A percentile compares a stretch with the other conserved stretches of the same genome.
Evolutionary conservation across 129 eudicot genomes (phyloP).

Genomic region (Arctium minus): DNA sequence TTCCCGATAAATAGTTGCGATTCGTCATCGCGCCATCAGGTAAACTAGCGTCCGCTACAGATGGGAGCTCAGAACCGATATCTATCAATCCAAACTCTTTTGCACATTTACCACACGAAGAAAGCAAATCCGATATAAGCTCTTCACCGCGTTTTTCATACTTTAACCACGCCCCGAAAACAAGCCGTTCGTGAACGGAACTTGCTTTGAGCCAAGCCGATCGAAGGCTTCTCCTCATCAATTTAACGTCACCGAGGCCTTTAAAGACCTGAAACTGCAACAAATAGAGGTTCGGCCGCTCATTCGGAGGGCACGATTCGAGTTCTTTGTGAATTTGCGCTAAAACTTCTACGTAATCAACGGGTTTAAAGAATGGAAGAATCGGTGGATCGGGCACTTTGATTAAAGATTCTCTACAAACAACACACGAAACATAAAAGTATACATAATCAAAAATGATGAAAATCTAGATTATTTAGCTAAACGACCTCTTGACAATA

Average conservation of each 20-base stretch:
- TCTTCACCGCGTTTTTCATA: constrained; percentile 97
- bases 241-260: constrained; percentile 88
- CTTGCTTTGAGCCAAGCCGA: constrained; percentile 83
- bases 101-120: constrained; percentile 76
- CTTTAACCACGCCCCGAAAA: constrained; percentile 91
- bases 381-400: constrained; percentile 89
- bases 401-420: constrained; percentile 88
- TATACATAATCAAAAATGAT: neutral
- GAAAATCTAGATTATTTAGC: neutral
- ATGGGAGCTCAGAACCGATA: constrained; percentile 68
- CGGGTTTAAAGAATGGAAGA: constrained; percentile 87
- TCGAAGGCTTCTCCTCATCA: constrained; percentile 90
- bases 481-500: neutral
- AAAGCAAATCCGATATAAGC: constrained; percentile 72
- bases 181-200: constrained; percentile 64
- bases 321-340: constrained; percentile 96
- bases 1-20: constrained; percentile 29
- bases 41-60: constrained; percentile 14
- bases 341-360: constrained; percentile 89
- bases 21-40: constrained; percentile 18
- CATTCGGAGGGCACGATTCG: constrained; percentile 67
- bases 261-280: constrained; percentile 91
- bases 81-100: constrained; percentile 71
- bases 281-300: constrained; percentile 70
- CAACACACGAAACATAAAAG: constrained; percentile 5